phyloP scores from a whole-genome alignment of 352 stramenopile species.

The Globisporangium acanthophoron region DNA sequence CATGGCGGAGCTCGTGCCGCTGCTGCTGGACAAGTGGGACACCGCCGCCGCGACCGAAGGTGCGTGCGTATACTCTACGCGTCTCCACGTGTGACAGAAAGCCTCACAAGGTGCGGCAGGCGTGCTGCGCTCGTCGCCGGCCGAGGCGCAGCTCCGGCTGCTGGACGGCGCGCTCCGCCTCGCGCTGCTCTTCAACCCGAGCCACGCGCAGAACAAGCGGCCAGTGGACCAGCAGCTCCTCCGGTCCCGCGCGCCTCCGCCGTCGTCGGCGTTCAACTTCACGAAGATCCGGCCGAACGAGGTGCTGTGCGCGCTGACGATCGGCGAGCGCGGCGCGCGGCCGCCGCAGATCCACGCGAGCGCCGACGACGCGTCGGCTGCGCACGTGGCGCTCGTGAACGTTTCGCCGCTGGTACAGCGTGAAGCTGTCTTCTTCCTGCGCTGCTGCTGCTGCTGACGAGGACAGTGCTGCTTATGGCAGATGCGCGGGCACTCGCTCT shows the following conservation, averaged over 20 bases:
- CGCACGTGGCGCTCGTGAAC: constrained; percentile 49
- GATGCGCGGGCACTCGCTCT: constrained; percentile 59
- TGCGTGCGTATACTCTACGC: background rate
- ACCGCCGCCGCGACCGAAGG: constrained; percentile 14
- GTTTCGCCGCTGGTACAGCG: constrained; percentile 49
- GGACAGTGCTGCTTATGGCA: constrained; percentile 6
- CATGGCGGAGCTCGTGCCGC: constrained; percentile 1
- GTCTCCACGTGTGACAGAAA: background rate
- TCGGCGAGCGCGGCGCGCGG: constrained; percentile 9
- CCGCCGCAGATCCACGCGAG: background rate
- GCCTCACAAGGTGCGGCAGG: constrained; percentile 10
- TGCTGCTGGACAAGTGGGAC: constrained; percentile 20
- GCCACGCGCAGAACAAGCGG: constrained; percentile 37
- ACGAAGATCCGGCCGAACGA: constrained; percentile 44
- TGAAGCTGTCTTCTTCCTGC: background rate
- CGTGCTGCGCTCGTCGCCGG: constrained; percentile 29
- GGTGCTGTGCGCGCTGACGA: constrained; percentile 36
- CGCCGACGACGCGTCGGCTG: background rate
- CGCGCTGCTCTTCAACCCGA: constrained; percentile 38
- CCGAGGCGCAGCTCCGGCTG: constrained; percentile 26
- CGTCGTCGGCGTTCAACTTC: constrained; percentile 45
- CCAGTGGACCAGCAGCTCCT: constrained; percentile 31
- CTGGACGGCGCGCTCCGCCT: constrained; percentile 30
- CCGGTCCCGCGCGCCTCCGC: background rate
- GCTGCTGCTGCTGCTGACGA: background rate